These are phyloP conservation scores for Talaromyces rugulosus DNA, from an alignment of 2,329 filamentous ascomycete species.

Conservation along the genomic window DNA sequence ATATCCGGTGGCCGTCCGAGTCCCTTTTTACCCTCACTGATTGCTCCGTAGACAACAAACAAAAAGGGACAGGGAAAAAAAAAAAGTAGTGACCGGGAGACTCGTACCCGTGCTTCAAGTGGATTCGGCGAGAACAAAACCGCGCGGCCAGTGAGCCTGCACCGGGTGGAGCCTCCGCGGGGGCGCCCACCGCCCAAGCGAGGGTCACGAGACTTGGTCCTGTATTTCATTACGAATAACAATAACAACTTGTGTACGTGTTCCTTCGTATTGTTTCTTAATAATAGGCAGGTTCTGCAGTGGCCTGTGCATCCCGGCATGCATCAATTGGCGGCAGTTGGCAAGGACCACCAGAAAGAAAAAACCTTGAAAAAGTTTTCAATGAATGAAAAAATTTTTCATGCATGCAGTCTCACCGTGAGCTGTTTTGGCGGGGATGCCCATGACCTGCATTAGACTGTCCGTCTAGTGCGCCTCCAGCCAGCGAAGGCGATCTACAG, in stretches of 20 bases:
- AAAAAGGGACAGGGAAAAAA: not conserved
- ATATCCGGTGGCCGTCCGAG: too few species aligned
- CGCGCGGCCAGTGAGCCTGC: not conserved
- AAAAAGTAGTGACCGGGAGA: not conserved
- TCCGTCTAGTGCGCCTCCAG: not conserved
- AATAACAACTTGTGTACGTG: not conserved
- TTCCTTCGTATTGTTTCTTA: not conserved
- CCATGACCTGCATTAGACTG: constrained; percentile 1
- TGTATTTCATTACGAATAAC: not conserved
- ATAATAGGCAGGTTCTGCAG: too few species aligned
- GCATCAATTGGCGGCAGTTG: not conserved
- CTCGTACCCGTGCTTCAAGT: not conserved
- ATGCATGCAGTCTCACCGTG: not conserved
- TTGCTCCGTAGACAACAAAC: too few species aligned
- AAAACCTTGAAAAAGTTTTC: not conserved
- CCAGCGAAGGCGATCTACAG: not conserved
- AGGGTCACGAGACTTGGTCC: not conserved
- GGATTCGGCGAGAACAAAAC: not conserved
- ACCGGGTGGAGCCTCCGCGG: not conserved
- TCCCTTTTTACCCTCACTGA: too few species aligned
- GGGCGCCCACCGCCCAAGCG: not conserved
- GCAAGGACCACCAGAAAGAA: not conserved
- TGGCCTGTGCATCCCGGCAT: not conserved
- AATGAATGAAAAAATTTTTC: not conserved
- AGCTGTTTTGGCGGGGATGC: not conserved